Percentiles rank a stretch among this genome's conserved stretches.
Evolutionary conservation across 345 rosid species (phyloP).

Genomic region (Litchi chinensis): DNA sequence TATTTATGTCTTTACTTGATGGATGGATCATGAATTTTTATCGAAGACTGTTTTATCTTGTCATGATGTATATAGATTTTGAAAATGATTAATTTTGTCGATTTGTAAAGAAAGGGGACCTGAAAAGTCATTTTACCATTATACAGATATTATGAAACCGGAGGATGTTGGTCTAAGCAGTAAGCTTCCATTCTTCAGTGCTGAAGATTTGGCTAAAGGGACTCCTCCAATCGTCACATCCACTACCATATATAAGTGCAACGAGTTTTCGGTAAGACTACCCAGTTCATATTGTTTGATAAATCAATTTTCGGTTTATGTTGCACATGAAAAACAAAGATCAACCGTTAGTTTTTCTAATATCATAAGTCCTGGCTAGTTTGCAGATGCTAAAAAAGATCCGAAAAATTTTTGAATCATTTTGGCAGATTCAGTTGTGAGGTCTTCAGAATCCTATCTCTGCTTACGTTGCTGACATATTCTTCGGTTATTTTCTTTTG

Average conservation of each 20-base stretch:
- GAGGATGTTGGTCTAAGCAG: conserved; percentile 65
- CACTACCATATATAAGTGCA: conserved; percentile 54
- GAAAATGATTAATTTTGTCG: background rate
- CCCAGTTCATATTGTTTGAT: background rate
- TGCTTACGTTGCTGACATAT: background rate
- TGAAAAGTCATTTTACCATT: background rate
- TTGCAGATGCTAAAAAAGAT: too few relatives aligned
- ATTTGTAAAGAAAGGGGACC: background rate
- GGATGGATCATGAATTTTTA: background rate
- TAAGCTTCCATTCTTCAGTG: conserved; percentile 42
- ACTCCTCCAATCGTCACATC: conserved; percentile 50
- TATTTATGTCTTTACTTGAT: background rate
- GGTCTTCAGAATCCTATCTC: too few relatives aligned
- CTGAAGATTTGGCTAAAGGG: conserved; percentile 27
- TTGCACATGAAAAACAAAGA: background rate
- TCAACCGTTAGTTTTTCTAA: background rate
- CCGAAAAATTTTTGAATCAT: too few relatives aligned
- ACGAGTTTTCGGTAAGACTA: conserved; percentile 53
- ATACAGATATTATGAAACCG: conserved; percentile 59
- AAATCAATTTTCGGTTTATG: background rate
- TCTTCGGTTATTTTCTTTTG: background rate
- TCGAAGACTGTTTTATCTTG: too few relatives aligned
- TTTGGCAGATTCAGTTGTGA: too few relatives aligned
- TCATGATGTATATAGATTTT: background rate
- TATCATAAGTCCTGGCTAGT: background rate